Evolutionary conservation across 306 rosid genomes (phyloP).

Genomic region (Hippophae gyantsensis): DNA sequence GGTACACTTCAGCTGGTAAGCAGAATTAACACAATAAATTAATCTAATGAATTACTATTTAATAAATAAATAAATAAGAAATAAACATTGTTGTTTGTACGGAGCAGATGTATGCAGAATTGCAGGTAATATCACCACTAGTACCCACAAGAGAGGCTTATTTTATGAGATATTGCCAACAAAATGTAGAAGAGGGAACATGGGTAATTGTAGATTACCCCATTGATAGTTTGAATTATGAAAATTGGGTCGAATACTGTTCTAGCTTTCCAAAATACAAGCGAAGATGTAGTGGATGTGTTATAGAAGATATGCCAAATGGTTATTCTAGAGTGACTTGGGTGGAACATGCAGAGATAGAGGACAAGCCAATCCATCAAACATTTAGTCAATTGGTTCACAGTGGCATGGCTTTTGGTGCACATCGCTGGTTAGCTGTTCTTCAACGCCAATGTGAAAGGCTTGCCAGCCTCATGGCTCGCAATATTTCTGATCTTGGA

Average conservation of each 20-base stretch:
- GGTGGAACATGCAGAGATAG: constrained; percentile 85
- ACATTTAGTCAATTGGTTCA: constrained; percentile 53
- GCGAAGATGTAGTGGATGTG: constrained; percentile 83
- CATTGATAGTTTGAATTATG: constrained; percentile 53
- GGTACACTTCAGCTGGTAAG: constrained; percentile 85
- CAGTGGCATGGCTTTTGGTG: constrained; percentile 89
- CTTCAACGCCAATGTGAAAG: constrained; percentile 90
- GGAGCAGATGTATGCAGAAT: constrained; percentile 70
- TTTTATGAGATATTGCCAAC: constrained; percentile 87
- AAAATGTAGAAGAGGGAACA: constrained; percentile 71
- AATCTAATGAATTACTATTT: too few species aligned
- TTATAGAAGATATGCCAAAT: constrained; percentile 95
- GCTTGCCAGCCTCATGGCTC: constrained; percentile 89
- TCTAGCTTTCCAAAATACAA: constrained; percentile 58
- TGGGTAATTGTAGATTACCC: constrained; percentile 96
- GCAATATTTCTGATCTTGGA: constrained; percentile 92
- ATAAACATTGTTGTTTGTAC: not conserved
- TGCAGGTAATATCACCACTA: constrained; percentile 71
- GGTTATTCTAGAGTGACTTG: constrained; percentile 83
- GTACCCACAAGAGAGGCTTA: constrained; percentile 76
- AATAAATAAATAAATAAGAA: too few species aligned
- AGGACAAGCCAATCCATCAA: constrained; percentile 89
- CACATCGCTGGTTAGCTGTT: constrained; percentile 78
- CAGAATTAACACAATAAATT: not conserved
- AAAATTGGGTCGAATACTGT: constrained; percentile 36